These are phyloP conservation scores for Eucalyptus rudis DNA, from an alignment of 345 rosid genomes.

Conservation along the genomic window DNA sequence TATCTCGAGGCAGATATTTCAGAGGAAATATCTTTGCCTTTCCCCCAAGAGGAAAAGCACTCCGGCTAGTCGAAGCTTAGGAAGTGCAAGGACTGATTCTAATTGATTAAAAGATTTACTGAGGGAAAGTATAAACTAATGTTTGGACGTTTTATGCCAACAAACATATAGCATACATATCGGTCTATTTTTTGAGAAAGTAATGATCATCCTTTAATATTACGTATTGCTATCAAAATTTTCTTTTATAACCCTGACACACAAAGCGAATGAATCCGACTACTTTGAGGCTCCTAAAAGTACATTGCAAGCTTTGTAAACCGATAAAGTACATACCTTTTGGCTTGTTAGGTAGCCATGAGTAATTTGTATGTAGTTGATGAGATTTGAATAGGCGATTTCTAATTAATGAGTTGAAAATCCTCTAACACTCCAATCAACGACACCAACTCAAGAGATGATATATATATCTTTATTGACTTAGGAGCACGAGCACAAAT, in stretches of 20 bases:
- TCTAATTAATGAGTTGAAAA: background rate
- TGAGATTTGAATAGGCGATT: background rate
- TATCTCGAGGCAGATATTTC: background rate
- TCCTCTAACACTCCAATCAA: background rate
- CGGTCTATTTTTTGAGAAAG: background rate
- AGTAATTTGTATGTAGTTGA: background rate
- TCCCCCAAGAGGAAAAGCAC: background rate
- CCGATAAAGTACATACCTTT: background rate
- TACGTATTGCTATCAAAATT: background rate
- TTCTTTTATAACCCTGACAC: background rate
- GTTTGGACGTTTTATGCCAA: background rate
- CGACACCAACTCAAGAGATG: background rate
- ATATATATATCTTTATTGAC: background rate
- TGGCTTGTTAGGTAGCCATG: background rate
- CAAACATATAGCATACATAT: background rate
- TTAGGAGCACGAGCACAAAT: background rate
- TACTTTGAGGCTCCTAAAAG: background rate
- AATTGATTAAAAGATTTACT: background rate
- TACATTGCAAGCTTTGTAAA: background rate
- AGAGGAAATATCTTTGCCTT: background rate
- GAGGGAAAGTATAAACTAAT: background rate
- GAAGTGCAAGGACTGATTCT: background rate
- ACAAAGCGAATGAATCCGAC: background rate
- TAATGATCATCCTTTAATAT: background rate
- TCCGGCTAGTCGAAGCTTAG: background rate